Conservation (phyloP, 2,329 filamentous ascomycete genomes). For the Nemania abortiva region DNA sequence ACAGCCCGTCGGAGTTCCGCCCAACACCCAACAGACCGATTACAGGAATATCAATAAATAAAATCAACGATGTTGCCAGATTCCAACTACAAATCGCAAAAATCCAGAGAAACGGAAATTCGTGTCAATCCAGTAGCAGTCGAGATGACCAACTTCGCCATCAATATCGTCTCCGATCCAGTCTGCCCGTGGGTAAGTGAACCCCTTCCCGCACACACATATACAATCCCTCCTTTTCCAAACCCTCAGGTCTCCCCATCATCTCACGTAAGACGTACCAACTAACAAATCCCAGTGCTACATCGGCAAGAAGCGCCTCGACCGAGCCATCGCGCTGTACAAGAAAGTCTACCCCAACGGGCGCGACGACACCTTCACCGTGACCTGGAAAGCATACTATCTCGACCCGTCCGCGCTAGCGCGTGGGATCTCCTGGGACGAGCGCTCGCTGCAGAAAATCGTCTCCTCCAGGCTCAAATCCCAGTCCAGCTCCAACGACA, state of each 20-base stretch:
- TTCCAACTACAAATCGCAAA: too few species aligned
- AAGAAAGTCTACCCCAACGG: constrained; percentile 56
- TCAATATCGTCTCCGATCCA: constrained; percentile 32
- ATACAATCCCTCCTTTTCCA: not conserved
- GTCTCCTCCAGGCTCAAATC: constrained; percentile 41
- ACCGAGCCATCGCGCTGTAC: constrained; percentile 55
- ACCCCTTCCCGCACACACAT: constrained; percentile 5
- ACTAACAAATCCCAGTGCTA: constrained; percentile 53
- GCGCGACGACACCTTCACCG: constrained; percentile 51
- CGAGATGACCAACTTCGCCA: constrained; percentile 37
- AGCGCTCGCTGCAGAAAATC: constrained; percentile 40
- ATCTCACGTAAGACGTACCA: not conserved
- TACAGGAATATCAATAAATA: not conserved
- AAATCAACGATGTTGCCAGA: not conserved
- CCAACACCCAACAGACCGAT: not conserved
- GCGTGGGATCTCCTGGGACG: constrained; percentile 39
- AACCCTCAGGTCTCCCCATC: not conserved
- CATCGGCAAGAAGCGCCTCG: constrained; percentile 55
- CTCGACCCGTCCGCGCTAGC: constrained; percentile 48
- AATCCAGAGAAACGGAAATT: too few species aligned
- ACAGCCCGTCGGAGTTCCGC: constrained; percentile 36
- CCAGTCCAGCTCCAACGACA: not conserved
- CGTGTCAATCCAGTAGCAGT: not conserved
- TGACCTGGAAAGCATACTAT: constrained; percentile 56
- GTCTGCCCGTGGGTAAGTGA: constrained; percentile 34